A percentile compares a stretch with the other conserved stretches of the same genome.
Conservation (phyloP, 2,329 filamentous ascomycete genomes). For the Cladosporium cucumerinum region DNA sequence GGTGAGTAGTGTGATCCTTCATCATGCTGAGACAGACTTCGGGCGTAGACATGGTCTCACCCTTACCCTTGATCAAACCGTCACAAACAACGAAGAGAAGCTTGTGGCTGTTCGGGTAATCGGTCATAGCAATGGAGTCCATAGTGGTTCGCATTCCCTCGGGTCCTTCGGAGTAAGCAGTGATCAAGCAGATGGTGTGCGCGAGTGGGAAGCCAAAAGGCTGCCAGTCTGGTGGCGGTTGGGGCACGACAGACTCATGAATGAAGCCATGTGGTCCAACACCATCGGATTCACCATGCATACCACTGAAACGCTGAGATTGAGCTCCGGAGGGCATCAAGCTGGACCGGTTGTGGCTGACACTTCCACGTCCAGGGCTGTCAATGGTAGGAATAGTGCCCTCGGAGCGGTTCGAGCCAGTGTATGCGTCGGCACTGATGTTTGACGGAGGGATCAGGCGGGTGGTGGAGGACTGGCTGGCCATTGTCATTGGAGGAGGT, state of each 20-base stretch:
- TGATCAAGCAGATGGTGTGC: constrained; percentile 90
- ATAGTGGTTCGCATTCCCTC: constrained; percentile 90
- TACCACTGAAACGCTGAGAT: constrained; percentile 51
- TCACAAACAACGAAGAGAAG: constrained; percentile 94
- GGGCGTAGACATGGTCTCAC: constrained; percentile 80
- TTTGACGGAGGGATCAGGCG: constrained; percentile 57
- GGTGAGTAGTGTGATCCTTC: constrained; percentile 78
- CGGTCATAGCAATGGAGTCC: constrained; percentile 93
- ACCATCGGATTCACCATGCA: constrained; percentile 59
- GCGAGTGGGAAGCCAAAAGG: constrained; percentile 94
- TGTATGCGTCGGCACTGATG: constrained; percentile 66
- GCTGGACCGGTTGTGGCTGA: constrained; percentile 17
- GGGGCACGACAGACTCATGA: constrained; percentile 90
- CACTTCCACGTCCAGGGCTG: constrained; percentile 22
- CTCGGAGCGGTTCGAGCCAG: constrained; percentile 54
- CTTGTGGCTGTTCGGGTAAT: constrained; percentile 99
- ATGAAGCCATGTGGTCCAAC: constrained; percentile 90
- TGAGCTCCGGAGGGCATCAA: constrained; percentile 24
- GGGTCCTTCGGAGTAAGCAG: constrained; percentile 93
- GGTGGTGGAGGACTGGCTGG: constrained; percentile 75
- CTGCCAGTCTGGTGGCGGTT: constrained; percentile 95
- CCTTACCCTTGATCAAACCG: constrained; percentile 93
- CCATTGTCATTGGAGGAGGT: constrained; percentile 83
- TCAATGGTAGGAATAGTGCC: constrained; percentile 51
- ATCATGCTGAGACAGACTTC: constrained; percentile 92